phyloP scores from a whole-genome alignment of 148 eudicot species.

The Limonium bicolor region DNA sequence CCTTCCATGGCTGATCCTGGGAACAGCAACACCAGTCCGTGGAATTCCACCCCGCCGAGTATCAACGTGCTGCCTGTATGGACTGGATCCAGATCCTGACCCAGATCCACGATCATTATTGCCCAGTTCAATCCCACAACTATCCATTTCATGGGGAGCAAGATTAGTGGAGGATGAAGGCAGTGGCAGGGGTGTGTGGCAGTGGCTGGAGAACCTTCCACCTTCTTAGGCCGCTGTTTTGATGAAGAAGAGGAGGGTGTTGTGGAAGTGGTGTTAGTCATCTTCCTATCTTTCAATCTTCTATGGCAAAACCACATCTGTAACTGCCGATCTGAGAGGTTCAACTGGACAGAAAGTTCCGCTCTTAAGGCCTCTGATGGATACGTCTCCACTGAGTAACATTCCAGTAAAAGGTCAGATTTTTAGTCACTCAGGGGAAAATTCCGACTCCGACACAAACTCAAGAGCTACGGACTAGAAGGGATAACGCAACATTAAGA shows the following conservation, averaged over 20 bases:
- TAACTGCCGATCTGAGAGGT: conserved; percentile 75
- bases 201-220: conserved; percentile 17
- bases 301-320: conserved; percentile 99
- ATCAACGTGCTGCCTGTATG: conserved; percentile 35
- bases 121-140: conserved; percentile 24
- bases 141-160: conserved; percentile 23
- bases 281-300: conserved; percentile 71
- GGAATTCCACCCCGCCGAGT: conserved; percentile 36
- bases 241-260: conserved; percentile 11
- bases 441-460: too few relatives aligned
- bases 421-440: too few relatives aligned
- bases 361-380: conserved; percentile 71
- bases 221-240: conserved; percentile 27
- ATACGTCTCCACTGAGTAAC: conserved; percentile 45
- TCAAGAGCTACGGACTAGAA: too few relatives aligned
- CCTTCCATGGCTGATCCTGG: conserved; percentile 27
- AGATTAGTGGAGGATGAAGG: conserved; percentile 15
- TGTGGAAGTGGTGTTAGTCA: background rate
- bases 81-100: conserved; percentile 40
- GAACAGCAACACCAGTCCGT: conserved; percentile 20
- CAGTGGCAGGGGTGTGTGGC: conserved; percentile 10
- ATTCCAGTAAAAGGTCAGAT: too few relatives aligned
- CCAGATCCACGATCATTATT: conserved; percentile 26
- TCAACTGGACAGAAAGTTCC: conserved; percentile 59
- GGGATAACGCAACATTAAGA: too few relatives aligned